Base-by-base conservation (phyloP, 352 stramenopile genomes). In the Blastocystis sp. region DNA sequence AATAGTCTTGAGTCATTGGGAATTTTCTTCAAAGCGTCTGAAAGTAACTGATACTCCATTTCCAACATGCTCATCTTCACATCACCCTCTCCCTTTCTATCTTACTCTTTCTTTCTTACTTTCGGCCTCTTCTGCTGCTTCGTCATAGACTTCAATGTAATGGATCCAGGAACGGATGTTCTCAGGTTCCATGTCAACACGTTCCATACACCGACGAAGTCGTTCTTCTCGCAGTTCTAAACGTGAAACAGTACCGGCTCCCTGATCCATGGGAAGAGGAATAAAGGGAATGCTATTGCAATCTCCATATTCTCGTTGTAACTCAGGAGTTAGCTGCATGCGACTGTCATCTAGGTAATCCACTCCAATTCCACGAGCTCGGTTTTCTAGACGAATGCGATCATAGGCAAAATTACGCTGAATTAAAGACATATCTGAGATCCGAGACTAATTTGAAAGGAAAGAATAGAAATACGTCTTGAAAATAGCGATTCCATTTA, bases 351-450 rank as follows among this genome's bases (percentile, higher is more conserved):
- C 70, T 7, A 56, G n/a, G 48, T 81, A 81, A n/a, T 81, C 70
- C 0, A 81, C 42, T 22, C 53, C 70, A 40, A 81, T 37, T 11
- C 51, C 44, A 24, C 70, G 70, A 30, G 22, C 44, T 9, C n/a
- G 33, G 37, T 81, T 81, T 5, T 81, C 37, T 6, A 81, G 11
- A 35, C 70, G 70, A 40, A 81, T 60, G 17, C 27, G 51, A 37
- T 81, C 70, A 40, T 81, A 81, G 6, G 70, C 70, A 40, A 81
- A 81, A 27, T 56, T 81, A 15, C 70, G 70, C 15, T 59, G 17
- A 15, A 60, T 24, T 6, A 53, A 42, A 60, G 42, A 64, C 9
- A 40, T 11, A 40, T 81, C 70, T n/a, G 42, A 30, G 17, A 60
- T 60, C 22, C 48, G 40, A 44, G 70, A 37, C 70, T 81, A 60